Evolutionary conservation across 805 yeast genomes (phyloP), one percentile per base, ranked within the genome.

Genomic region (Starmerella khaoyaiensis): DNA sequence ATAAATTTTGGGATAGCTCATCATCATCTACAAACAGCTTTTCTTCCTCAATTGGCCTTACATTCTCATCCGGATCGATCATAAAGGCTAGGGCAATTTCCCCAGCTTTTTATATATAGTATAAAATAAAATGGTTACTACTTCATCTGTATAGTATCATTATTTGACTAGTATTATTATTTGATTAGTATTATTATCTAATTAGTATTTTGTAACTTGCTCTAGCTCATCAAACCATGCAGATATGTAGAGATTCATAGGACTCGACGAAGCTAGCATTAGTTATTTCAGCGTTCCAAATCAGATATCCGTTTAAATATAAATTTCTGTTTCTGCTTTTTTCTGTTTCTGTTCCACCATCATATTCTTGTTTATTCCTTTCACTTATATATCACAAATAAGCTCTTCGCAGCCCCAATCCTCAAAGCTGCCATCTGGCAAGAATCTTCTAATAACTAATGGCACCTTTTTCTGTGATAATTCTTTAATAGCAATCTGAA

Each of bases 321-420:
- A 28, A 10, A 14, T 11, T 11, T 28, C 31, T 21, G 11, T 28
- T 30, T 20, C 30, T n/a, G 8, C 30, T 20, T 30, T 30, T 20
- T 30, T 8, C 22, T 31, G 7, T 19, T 27, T 22, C 7, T 35
- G 27, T 3, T 22, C 19, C 21, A 18, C 31, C n/a, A n/a, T n/a
- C n/a, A n/a, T n/a, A n/a, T n/a, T n/a, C n/a, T n/a, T n/a, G 5
- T n/a, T 10, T 8, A 11, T 10, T 15, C 11, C n/a, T 16, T 14
- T 4, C 16, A 15, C 14, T 35, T 62, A 74, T 53, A 68, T 73
- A 59, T 90, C 97, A 40, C 86, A 81, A 56, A 90, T 86, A 55
- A 90, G 71, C 63, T 90, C 98, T 60, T 90, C 97, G 54, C 94
- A 90, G 36, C 95, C 94, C 98, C 98, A 90, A 58, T 90, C 98